A percentile compares a stretch with the other conserved stretches of the same genome.
Evolutionary conservation across 768 basidiomycete genomes (phyloP).

Genomic region (Neoboletus brunneissimus): DNA sequence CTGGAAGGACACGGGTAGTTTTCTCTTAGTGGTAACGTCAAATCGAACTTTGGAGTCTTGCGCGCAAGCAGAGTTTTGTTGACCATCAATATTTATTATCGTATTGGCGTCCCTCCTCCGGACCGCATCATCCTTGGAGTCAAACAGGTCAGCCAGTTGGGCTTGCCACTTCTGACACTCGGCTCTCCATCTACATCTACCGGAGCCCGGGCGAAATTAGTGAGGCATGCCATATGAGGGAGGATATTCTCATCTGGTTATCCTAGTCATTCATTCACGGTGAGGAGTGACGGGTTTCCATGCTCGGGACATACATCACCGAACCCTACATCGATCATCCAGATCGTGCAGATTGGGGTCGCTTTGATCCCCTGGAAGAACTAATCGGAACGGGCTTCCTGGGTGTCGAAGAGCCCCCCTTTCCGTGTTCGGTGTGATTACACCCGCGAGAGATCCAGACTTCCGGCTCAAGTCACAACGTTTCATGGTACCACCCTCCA

Average conservation of each 20-base stretch:
- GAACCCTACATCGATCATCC: not conserved
- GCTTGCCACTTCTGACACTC: not conserved
- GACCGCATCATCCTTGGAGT: not conserved
- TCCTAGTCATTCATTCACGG: too few relatives aligned
- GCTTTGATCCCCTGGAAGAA: not conserved
- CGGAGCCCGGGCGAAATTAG: not conserved
- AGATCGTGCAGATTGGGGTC: not conserved
- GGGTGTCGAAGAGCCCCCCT: not conserved
- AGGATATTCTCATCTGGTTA: too few relatives aligned
- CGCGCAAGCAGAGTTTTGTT: not conserved
- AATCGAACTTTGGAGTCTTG: not conserved
- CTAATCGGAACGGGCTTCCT: not conserved
- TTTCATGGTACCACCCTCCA: not conserved
- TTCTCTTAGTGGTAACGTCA: not conserved
- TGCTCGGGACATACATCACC: not conserved
- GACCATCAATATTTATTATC: not conserved
- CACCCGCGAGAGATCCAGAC: not conserved
- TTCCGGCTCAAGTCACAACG: not conserved
- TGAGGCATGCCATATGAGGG: not conserved
- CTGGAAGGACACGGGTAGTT: not conserved
- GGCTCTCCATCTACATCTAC: too few relatives aligned
- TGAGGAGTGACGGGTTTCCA: too few relatives aligned
- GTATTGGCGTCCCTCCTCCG: not conserved
- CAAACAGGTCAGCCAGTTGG: too few relatives aligned
- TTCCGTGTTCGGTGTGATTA: not conserved